Base-by-base conservation (phyloP, 139 green algal genomes). In the Auxenochlorella pyrenoidosa region DNA sequence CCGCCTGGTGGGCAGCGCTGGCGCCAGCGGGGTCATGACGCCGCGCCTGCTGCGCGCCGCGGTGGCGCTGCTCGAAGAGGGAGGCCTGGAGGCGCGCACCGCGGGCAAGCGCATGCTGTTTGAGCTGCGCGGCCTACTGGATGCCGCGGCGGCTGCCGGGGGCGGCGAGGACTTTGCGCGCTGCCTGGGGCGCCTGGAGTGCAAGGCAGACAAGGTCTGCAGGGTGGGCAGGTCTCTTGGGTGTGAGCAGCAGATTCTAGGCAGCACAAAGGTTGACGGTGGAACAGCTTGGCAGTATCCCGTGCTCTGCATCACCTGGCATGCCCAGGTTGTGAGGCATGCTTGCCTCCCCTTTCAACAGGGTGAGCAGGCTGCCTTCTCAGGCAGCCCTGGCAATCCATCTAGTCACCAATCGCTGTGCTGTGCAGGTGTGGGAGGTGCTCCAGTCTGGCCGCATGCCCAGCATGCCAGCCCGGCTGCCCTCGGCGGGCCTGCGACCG, bases 51-150 rank as follows among this genome's bases (percentile, higher is more conserved):
- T 91, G 66, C 86, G 84, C 38, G 89, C 93, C 21, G 93, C 91
- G 0, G 93, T 92, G 28, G 93, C 51, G 2, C 95, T 96, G 84
- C 66, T 96, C 36, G 90, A 96, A 21, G 94, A 97, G 71, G 95
- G 92, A 32, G 89, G 85, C 0, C 89, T 94, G 6, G 93, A 97
- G 66, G 93, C 93, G 3, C 93, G 95, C 41, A 95, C 93, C 6
- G 92, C 95, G 44, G 95, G 93, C 84, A 97, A 97, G 89, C 94
- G 95, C 72, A 89, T 97, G 75, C 89, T 97, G 38, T 96, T 91
- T 90, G 79, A 84, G 59, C 59, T 87, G 58, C 77, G 72, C 21
- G 41, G 73, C 12, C 75, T 83, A 81, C 38, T 79, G 71, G 75
- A 87, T 21, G 80, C 60, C 40, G 63, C n/a, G 41, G 38, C 40